These are phyloP conservation scores for Cetradonia linearis DNA, from an alignment of 495 filamentous ascomycete species.

Conservation along the genomic window DNA sequence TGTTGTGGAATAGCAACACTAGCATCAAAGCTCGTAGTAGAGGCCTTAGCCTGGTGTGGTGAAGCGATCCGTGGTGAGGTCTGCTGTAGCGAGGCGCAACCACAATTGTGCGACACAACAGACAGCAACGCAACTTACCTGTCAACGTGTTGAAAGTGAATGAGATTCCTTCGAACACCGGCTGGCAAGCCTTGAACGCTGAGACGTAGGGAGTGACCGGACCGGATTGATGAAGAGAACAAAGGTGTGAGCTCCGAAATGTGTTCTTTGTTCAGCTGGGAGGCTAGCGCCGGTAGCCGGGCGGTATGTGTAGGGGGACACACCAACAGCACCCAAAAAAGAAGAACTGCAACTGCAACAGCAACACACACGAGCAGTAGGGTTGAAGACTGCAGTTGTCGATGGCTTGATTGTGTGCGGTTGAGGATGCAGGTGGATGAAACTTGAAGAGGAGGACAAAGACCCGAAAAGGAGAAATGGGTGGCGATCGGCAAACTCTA, in stretches of 20 bases:
- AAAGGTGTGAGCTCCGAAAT: conserved; percentile 1
- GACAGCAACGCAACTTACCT: background rate
- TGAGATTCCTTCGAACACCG: background rate
- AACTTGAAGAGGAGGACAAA: background rate
- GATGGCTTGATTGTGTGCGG: background rate
- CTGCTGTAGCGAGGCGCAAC: background rate
- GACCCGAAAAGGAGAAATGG: conserved; percentile 9
- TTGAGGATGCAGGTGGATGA: background rate
- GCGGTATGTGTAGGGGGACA: background rate
- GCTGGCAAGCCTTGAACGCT: background rate
- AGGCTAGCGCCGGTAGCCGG: background rate
- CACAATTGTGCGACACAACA: background rate
- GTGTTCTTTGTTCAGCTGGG: conserved; percentile 11
- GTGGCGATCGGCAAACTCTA: conserved; percentile 4
- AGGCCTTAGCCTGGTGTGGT: background rate
- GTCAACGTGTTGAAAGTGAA: background rate
- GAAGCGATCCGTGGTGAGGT: background rate
- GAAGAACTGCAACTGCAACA: background rate
- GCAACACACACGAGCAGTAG: background rate
- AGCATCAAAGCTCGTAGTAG: background rate
- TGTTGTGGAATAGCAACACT: background rate
- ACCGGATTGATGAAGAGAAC: conserved; percentile 8
- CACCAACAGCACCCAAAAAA: background rate
- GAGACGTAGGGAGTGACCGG: background rate
- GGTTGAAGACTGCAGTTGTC: background rate